Base-by-base conservation (phyloP, 192 early-diverging fungal genomes). In the Umbelopsis isabellina region DNA sequence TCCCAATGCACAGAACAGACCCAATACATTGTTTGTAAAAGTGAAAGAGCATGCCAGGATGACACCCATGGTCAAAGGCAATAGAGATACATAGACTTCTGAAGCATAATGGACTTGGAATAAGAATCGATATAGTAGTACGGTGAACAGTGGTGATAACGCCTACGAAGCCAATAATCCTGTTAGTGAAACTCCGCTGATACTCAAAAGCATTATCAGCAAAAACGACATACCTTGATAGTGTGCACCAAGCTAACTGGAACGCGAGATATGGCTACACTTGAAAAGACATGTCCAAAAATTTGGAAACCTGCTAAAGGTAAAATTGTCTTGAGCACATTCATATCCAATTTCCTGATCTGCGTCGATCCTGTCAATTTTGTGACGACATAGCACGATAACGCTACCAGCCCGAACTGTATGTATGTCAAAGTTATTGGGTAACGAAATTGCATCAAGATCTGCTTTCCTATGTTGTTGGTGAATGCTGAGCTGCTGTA, bases 201-300 rank as follows among this genome's bases (percentile, higher is more conserved):
- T 30, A 13, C 22, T 15, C 21, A 27, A 45, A 53, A 47, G 8
- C 25, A 66, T 13, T 30, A 46, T 25, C 15, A 53, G 61, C 22
- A 37, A 23, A 33, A 50, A 25, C 46, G 20, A 25, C 41, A 65
- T 78, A 94, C 93, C 88, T 96, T 96, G 71, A 97, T 91, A 2
- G 95, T 97, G 68, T 97, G 95, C 12, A 92, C 89, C 74, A 95
- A 87, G 52, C 88, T 90, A 12, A 97, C 91, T 1, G 94, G 87
- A n/a, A 95, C 88, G 21, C 80, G 75, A 47, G 89, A 85, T 30
- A 95, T 89, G n/a, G 94, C 91, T 37, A 91, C 70, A 66, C 86
- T 86, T 1, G 90, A 90, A 69, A 95, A 91, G 11, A 93, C 83
- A 83, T 97, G 95, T 0, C 94, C 94, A 20, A 88, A 83, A 51